Base-by-base conservation (phyloP, 2,329 filamentous ascomycete genomes). In the Colletotrichum sp. region DNA sequence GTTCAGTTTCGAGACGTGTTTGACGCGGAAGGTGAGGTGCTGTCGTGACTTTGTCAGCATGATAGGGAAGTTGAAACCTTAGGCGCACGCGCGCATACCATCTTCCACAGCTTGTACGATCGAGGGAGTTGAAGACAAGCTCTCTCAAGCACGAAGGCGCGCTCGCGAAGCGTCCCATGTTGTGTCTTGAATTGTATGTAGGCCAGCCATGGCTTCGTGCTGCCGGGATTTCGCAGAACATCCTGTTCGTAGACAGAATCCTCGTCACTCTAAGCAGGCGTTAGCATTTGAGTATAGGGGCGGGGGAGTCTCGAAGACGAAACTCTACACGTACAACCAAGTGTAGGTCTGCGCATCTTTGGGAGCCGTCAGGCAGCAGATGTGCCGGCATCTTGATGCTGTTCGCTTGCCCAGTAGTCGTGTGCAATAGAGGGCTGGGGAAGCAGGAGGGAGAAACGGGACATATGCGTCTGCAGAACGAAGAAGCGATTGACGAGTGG, bases 101-200 rank as follows among this genome's bases (percentile, higher is more conserved):
- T 93, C 87, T 98, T 99, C 97, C 97, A 99, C 65, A 99, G 89
- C 88, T 99, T 99, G 88, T 98, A 99, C 32, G 96, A 99, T 80
- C 97, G 92, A 66, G 97, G 97, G 62, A 99, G 90, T 81, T 98
- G 94, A 78, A 92, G 89, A 85, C 96, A 98, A 74, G 97, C 96
- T 82, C 97, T 92, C 86, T 99, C 97, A 87, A 99, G 94, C 49
- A 96, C 91, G 79, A 92, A 93, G 10, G 96, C 95, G 86, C 98
- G 96, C 87, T 99, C 96, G 70, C 95, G 92, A 59, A 95, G 83
- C 60, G 91, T 95, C 80, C 96, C 96, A 90, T 98, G 94, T 80
- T 95, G 94, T 80, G 92, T 88, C 87, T 99, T 99, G 90, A 95
- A 96, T 79, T 95, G 93, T 83, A 96, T 95, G 85, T 99, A 99